A percentile compares a stretch with the other conserved stretches of the same genome.
Evolutionary conservation across 2,329 filamentous ascomycete species (phyloP).

Genomic region (Pleomassaria siparia): DNA sequence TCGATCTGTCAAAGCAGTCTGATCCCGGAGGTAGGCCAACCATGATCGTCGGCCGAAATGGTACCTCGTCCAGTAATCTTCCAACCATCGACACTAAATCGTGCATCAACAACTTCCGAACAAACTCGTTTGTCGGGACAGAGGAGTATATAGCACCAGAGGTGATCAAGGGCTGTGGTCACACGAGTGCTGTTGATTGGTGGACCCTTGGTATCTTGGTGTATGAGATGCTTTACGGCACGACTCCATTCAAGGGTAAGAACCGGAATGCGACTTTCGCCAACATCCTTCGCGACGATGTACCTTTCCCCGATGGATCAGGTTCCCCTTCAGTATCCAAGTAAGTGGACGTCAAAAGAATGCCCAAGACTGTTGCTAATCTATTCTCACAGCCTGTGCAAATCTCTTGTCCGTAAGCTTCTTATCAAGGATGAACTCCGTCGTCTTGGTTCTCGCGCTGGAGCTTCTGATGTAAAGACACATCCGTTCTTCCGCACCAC

Average conservation of each 20-base stretch:
- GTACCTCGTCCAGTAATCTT: conserved; percentile 79
- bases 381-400: conserved; percentile 75
- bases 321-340: conserved; percentile 85
- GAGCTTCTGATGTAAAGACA: conserved; percentile 93
- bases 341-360: conserved; percentile 60
- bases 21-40: conserved; percentile 93
- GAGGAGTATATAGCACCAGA: conserved; percentile 99
- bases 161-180: conserved; percentile 97
- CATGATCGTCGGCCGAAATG: conserved; percentile 88
- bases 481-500: conserved; percentile 96
- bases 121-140: conserved; percentile 97
- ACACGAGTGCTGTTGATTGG: conserved; percentile 98
- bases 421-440: conserved; percentile 97
- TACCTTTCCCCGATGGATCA: conserved; percentile 89
- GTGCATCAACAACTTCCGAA: conserved; percentile 96
- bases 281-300: conserved; percentile 93
- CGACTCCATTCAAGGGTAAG: conserved; percentile 98
- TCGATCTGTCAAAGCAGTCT: conserved; percentile 97
- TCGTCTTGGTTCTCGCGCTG: conserved; percentile 87
- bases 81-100: conserved; percentile 99
- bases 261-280: conserved; percentile 98
- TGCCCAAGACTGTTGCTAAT: conserved; percentile 32
- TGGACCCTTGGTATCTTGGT: conserved; percentile 97
- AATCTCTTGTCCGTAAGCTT: conserved; percentile 92
- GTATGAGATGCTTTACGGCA: conserved; percentile 98